Conservation (phyloP, 805 yeast genomes). For the Nakazawaea wyomingensis region DNA sequence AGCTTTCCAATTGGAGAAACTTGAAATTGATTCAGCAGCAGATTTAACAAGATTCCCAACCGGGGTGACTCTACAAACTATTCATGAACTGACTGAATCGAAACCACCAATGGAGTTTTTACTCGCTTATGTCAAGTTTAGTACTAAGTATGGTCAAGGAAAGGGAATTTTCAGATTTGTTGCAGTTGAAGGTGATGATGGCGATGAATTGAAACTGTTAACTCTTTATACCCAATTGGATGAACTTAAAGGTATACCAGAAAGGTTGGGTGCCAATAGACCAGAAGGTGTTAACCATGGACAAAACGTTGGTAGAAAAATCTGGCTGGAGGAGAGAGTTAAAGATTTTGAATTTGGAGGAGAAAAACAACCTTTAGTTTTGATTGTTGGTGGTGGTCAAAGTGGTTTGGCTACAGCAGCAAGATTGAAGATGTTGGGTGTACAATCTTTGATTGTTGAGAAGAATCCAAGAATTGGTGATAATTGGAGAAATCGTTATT, state of each 20-base stretch:
- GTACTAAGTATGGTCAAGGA: constrained; percentile 29
- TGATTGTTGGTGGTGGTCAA: constrained; percentile 45
- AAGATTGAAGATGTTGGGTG: constrained; percentile 35
- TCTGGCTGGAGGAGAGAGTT: constrained; percentile 33
- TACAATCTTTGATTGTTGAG: constrained; percentile 35
- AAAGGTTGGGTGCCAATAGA: constrained; percentile 26
- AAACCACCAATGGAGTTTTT: constrained; percentile 32
- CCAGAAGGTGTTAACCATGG: constrained; percentile 35
- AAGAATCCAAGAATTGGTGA: constrained; percentile 35
- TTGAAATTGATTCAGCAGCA: constrained; percentile 26
- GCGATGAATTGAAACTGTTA: constrained; percentile 23
- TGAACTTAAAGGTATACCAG: constrained; percentile 28
- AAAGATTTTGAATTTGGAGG: constrained; percentile 21
- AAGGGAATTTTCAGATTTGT: constrained; percentile 28
- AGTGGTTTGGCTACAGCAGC: constrained; percentile 39
- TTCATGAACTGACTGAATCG: constrained; percentile 22
- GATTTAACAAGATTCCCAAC: constrained; percentile 24
- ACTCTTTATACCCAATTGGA: constrained; percentile 31
- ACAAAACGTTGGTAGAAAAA: constrained; percentile 30
- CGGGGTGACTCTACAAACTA: constrained; percentile 24
- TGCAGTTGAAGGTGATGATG: constrained; percentile 24
- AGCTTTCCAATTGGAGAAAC: constrained; percentile 21
- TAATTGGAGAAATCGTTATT: constrained; percentile 42
- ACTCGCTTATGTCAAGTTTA: constrained; percentile 26
- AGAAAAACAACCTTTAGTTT: constrained; percentile 34